Base-by-base conservation (phyloP, 768 basidiomycete genomes). In the Kockovaella imperatae region DNA sequence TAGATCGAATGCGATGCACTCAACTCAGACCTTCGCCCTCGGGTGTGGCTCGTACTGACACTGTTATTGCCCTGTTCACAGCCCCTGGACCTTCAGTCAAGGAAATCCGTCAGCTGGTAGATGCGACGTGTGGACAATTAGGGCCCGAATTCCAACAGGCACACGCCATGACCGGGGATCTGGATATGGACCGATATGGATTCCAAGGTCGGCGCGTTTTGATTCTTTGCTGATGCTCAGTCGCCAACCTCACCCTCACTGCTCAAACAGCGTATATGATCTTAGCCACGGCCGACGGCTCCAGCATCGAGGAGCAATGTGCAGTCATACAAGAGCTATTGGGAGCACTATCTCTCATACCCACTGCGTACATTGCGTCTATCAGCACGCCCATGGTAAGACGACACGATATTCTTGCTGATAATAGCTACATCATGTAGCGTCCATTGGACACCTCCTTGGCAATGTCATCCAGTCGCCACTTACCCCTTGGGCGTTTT, bases 401-500 rank as follows among this genome's bases (percentile, higher is more conserved):
- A 36, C 18, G 23, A n/a, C 28, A 10, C 34, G 17, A 11, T 26
- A n/a, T 36, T 35, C 20, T n/a, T n/a, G n/a, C n/a, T n/a, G n/a
- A 5, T 15, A n/a, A n/a, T 39, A 67, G 64, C 46, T 68, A 17
- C 66, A 68, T 41, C 66, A 68, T 40, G 45, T 68, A 7, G 66
- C 66, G 0, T 60, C 60, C 17, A 57, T 64, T n/a, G 66, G 66
- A 13, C 63, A 68, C 38, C 49, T 68, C 11, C 54, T 68, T 10
- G 62, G 58, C n/a, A 34, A 36, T 15, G 57, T 64, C 39, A 61
- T 64, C 21, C 60, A 62, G 21, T 46, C 45, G 2, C 62, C 65
- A 10, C 43, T 67, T 0, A 54, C 57, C 0, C 60, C 57, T 7
- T 57, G 50, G 23, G 39, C 44, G 3, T 64, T 58, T 35, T 45